Percentiles rank a stretch among this genome's conserved stretches.
These are phyloP conservation scores for Colletotrichum sp. DNA, from an alignment of 2,329 filamentous ascomycete species.

Conservation along the genomic window DNA sequence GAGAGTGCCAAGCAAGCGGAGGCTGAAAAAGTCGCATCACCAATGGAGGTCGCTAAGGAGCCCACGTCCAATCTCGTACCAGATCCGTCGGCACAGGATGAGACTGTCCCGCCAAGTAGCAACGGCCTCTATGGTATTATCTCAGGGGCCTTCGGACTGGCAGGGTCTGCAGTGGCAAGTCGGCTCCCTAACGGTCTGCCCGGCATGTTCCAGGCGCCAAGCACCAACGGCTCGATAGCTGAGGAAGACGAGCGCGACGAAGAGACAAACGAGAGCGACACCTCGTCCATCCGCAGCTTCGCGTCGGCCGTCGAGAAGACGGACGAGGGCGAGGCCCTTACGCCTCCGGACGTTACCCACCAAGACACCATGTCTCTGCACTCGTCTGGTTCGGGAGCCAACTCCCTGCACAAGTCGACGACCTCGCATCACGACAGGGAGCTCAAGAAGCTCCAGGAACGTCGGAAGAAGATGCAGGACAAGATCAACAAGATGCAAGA, in stretches of 20 bases:
- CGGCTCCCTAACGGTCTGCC: conserved; percentile 36
- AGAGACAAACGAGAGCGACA: conserved; percentile 39
- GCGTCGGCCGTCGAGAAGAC: conserved; percentile 50
- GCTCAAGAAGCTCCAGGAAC: conserved; percentile 66
- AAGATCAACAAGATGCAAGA: conserved; percentile 63
- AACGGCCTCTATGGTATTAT: conserved; percentile 63
- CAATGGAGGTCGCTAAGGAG: conserved; percentile 28
- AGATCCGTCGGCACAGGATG: conserved; percentile 26
- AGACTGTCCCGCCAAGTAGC: conserved; percentile 37
- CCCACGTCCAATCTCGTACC: conserved; percentile 36
- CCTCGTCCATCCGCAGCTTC: conserved; percentile 53
- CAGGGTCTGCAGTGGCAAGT: conserved; percentile 50
- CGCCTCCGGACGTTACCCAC: conserved; percentile 8
- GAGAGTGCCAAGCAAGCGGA: conserved; percentile 32
- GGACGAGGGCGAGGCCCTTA: conserved; percentile 28
- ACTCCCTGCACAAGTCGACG: conserved; percentile 28
- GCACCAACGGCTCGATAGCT: conserved; percentile 31
- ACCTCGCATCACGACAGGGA: conserved; percentile 62
- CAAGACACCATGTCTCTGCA: conserved; percentile 25
- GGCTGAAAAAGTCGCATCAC: conserved; percentile 30
- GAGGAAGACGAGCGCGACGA: conserved; percentile 33
- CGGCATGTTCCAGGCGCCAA: conserved; percentile 30
- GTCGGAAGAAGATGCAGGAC: conserved; percentile 65
- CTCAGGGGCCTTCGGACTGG: conserved; percentile 54
- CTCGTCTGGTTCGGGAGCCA: conserved; percentile 41